These are phyloP conservation scores for Tulasnella sp. DNA, from an alignment of 768 basidiomycete species.

Conservation along the genomic window DNA sequence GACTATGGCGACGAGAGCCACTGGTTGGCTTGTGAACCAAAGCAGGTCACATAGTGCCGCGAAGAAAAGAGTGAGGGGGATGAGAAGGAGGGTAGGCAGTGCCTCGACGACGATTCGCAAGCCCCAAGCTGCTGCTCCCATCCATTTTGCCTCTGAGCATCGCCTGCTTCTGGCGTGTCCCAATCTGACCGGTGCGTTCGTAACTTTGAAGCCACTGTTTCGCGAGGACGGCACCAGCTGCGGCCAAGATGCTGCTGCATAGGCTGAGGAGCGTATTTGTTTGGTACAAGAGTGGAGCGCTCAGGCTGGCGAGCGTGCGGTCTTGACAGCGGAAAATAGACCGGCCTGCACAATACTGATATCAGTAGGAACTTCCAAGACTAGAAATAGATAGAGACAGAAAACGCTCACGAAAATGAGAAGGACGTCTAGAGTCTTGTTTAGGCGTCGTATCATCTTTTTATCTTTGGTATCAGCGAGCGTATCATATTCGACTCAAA, in stretches of 20 bases:
- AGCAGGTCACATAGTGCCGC: background rate
- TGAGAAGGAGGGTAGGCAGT: background rate
- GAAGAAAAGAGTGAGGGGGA: background rate
- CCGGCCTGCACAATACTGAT: background rate
- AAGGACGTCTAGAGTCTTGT: too few species aligned
- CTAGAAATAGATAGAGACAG: too few species aligned
- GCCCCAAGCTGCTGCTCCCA: background rate
- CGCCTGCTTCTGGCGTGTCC: background rate
- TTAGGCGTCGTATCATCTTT: too few species aligned
- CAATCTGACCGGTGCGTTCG: background rate
- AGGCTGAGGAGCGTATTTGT: background rate
- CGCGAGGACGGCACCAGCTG: background rate
- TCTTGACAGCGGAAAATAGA: constrained; percentile 6
- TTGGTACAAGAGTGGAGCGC: background rate
- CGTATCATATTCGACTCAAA: too few species aligned
- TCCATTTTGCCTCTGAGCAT: background rate
- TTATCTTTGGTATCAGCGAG: too few species aligned
- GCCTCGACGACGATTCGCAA: background rate
- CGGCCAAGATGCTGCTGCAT: background rate
- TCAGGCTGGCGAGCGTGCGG: background rate
- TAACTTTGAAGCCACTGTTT: background rate
- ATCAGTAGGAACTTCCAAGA: too few species aligned
- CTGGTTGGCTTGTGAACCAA: background rate
- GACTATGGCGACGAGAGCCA: background rate
- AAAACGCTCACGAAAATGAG: too few species aligned